These are phyloP conservation scores for Teunomyces lycoperdinae DNA, from an alignment of 805 yeast genomes.

Conservation along the genomic window DNA sequence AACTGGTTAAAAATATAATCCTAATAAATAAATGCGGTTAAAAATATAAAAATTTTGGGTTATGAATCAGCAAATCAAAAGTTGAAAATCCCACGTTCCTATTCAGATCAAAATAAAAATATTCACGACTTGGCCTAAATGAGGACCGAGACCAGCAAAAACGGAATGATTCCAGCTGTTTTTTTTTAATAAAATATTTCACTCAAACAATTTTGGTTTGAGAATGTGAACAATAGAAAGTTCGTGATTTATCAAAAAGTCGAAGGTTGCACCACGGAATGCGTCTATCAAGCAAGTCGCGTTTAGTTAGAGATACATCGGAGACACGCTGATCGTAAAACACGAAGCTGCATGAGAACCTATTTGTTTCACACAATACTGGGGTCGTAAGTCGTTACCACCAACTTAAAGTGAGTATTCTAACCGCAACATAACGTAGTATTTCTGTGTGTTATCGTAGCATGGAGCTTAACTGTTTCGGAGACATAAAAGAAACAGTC, in stretches of 20 bases:
- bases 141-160: not conserved
- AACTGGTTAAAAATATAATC: not conserved
- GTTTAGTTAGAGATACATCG: not conserved
- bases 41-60: not conserved
- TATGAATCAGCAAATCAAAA: not conserved
- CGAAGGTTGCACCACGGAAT: not conserved
- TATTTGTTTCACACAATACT: too few species aligned
- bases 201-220: not conserved
- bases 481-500: too few species aligned
- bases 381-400: too few species aligned
- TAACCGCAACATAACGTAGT: too few species aligned
- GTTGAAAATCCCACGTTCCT: not conserved
- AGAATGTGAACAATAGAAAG: not conserved
- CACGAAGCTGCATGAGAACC: not conserved
- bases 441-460: too few species aligned
- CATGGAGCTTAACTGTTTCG: too few species aligned
- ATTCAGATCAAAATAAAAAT: not conserved
- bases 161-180: not conserved
- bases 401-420: too few species aligned
- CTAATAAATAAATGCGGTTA: not conserved
- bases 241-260: not conserved
- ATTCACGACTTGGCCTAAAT: not conserved
- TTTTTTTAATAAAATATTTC: not conserved
- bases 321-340: not conserved
- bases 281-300: not conserved